phyloP scores from a whole-genome alignment of 179 eudicot species.

The Gypsophila paniculata region DNA sequence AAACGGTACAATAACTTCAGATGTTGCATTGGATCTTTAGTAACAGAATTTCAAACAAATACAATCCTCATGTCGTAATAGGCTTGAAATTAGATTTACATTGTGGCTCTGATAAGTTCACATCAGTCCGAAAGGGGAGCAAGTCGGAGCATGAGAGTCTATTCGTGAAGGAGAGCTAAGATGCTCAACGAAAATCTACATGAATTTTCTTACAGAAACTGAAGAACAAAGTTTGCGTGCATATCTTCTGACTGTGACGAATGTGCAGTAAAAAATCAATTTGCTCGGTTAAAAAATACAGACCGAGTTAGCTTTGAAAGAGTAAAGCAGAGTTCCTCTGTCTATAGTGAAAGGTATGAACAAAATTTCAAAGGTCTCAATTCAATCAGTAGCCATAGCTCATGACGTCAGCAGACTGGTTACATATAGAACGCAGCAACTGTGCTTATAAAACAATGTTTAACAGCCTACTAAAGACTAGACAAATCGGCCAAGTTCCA shows the following conservation, averaged over 20 bases:
- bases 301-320: background rate
- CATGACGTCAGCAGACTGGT: background rate
- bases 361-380: background rate
- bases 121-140: too few species aligned
- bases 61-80: too few species aligned
- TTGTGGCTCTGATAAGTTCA: too few species aligned
- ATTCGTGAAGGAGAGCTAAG: background rate
- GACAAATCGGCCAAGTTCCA: background rate
- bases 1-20: background rate
- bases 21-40: background rate
- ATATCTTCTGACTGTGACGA: too few species aligned
- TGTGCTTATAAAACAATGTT: too few species aligned
- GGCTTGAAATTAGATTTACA: too few species aligned
- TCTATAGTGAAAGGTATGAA: background rate
- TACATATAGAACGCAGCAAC: background rate
- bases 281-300: too few species aligned
- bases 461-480: background rate
- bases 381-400: background rate
- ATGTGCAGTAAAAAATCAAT: too few species aligned
- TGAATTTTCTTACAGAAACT: too few species aligned
- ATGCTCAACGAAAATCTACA: too few species aligned
- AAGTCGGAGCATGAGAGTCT: background rate
- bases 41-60: background rate
- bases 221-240: too few species aligned
- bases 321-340: background rate